Evolutionary conservation across 352 stramenopile genomes (phyloP).

Genomic region (Phytophthora tubulina): DNA sequence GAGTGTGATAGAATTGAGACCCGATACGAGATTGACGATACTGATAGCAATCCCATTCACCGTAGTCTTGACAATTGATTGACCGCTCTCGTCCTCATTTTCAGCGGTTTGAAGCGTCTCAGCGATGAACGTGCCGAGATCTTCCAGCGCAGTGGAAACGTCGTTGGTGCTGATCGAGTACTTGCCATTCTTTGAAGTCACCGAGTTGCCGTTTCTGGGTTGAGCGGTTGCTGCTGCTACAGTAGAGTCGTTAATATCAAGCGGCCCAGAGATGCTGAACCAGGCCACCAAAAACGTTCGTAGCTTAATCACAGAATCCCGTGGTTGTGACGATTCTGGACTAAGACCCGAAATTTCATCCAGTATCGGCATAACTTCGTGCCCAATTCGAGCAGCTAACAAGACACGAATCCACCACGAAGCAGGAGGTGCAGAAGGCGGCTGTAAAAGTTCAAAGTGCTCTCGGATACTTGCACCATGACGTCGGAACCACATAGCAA

Average conservation of each 20-base stretch:
- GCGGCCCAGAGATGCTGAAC: slow-evolving; percentile 29
- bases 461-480: slow-evolving; percentile 32
- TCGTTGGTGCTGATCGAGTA: slow-evolving; percentile 24
- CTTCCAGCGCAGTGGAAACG: slow-evolving; percentile 25
- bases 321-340: slow-evolving; percentile 3
- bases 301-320: slow-evolving; percentile 24
- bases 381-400: slow-evolving; percentile 31
- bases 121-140: slow-evolving; percentile 31
- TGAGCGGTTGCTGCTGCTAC: slow-evolving; percentile 20
- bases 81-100: slow-evolving; percentile 13
- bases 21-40: slow-evolving; percentile 37
- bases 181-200: slow-evolving; percentile 34
- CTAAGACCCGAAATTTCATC: slow-evolving; percentile 33
- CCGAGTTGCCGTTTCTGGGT: slow-evolving; percentile 4
- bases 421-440: slow-evolving; percentile 18
- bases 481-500: slow-evolving; percentile 34
- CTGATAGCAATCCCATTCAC: slow-evolving; percentile 34
- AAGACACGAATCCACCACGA: slow-evolving; percentile 39
- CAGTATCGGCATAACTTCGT: slow-evolving; percentile 25
- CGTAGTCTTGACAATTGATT: slow-evolving; percentile 12
- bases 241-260: slow-evolving; percentile 18
- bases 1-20: slow-evolving; percentile 26
- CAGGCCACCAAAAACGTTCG: slow-evolving; percentile 21
- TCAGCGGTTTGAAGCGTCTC: slow-evolving; percentile 21
- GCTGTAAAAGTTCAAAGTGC: slow-evolving; percentile 22